Percentiles rank a stretch among this genome's conserved stretches.
Evolutionary conservation across 495 filamentous ascomycete species (phyloP).

Genomic region (Penicillium antarcticum): DNA sequence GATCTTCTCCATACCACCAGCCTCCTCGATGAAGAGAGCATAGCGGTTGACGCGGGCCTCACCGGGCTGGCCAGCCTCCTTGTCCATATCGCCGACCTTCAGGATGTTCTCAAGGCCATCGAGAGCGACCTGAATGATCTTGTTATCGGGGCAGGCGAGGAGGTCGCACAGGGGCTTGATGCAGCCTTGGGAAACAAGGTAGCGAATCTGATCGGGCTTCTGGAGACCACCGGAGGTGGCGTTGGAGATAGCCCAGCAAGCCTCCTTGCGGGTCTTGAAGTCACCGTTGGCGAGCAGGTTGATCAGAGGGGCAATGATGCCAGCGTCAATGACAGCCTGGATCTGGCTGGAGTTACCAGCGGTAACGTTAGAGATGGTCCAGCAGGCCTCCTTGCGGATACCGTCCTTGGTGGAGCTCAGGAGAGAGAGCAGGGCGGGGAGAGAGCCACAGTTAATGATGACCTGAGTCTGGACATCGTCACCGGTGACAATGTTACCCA

Average conservation of each 20-base stretch:
- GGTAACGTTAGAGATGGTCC: constrained; percentile 99
- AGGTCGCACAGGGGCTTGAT: constrained; percentile 98
- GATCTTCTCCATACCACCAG: constrained; percentile 99
- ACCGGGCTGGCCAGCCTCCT: constrained; percentile 67
- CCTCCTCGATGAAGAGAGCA: constrained; percentile 97
- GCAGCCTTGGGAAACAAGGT: constrained; percentile 87
- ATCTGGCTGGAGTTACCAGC: constrained; percentile 98
- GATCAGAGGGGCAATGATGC: constrained; percentile 94
- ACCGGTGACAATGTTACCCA: constrained; percentile 98
- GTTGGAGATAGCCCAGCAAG: constrained; percentile 99
- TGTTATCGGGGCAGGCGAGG: constrained; percentile 96
- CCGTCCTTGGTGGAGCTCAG: constrained; percentile 96
- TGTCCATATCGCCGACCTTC: constrained; percentile 98
- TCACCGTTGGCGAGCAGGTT: constrained; percentile 94
- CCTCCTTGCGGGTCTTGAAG: constrained; percentile 99
- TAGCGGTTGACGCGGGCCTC: constrained; percentile 89
- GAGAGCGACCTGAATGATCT: constrained; percentile 99
- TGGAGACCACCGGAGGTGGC: constrained; percentile 96
- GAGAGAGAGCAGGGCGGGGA: constrained; percentile 87
- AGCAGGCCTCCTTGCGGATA: constrained; percentile 99
- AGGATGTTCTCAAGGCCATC: constrained; percentile 99
- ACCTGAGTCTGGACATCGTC: constrained; percentile 99
- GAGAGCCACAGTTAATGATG: constrained; percentile 96
- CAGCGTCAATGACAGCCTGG: constrained; percentile 93
- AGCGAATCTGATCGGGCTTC: constrained; percentile 98